Evolutionary conservation across 2,329 filamentous ascomycete genomes (phyloP).

Genomic region (Aureobasidium namibiae): DNA sequence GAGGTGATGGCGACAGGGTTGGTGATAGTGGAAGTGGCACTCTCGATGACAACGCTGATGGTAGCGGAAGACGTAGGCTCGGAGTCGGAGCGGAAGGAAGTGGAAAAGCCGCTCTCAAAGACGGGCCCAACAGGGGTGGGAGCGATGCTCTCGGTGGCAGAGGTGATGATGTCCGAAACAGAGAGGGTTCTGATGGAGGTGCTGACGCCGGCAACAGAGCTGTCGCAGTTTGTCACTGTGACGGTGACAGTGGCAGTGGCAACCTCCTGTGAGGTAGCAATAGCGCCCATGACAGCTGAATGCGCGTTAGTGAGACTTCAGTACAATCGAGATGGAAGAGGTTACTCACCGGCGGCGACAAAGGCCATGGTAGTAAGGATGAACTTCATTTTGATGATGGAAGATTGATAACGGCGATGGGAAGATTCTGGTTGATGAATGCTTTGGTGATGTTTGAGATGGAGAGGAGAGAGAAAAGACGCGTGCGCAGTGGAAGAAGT

Average conservation of each 20-base stretch:
- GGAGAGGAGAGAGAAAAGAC: not conserved
- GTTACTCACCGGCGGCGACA: slow-evolving; percentile 1
- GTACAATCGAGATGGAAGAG: no score
- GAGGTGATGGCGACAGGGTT: not conserved
- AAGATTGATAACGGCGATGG: not conserved
- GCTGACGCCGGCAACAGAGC: not conserved
- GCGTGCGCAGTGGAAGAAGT: not conserved
- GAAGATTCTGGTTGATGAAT: not conserved
- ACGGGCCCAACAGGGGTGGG: not conserved
- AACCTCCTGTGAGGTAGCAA: slow-evolving; percentile 1
- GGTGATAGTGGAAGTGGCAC: not conserved
- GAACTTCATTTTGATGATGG: slow-evolving; percentile 12
- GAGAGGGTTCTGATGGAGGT: not conserved
- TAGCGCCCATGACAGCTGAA: not conserved
- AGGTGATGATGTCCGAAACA: not conserved
- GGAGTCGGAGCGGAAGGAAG: not conserved
- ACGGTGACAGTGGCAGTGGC: slow-evolving; percentile 9
- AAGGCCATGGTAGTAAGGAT: slow-evolving; percentile 10
- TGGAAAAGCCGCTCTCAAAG: not conserved
- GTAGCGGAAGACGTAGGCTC: not conserved
- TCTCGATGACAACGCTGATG: not conserved
- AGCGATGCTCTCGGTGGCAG: not conserved
- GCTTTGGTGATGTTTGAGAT: not conserved
- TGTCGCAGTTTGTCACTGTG: not conserved
- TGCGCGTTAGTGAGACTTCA: not conserved